Evolutionary conservation across 176 grass and related monocot genomes (phyloP), one percentile per base, ranked within the genome.

Genomic region (Eragrostis nindensis): DNA sequence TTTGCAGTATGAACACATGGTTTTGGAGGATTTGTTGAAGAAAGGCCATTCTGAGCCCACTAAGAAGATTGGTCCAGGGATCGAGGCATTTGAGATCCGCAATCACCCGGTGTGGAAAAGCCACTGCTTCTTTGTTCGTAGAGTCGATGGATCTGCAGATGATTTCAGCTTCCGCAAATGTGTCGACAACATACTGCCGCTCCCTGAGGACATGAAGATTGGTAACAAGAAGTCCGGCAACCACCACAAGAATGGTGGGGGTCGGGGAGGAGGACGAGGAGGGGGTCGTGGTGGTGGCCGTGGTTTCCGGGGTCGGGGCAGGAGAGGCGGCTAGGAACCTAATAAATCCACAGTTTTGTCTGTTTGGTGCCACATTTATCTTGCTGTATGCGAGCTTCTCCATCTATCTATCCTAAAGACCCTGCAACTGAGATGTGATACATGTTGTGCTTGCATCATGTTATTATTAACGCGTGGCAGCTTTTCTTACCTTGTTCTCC

Each of bases 151-250:
- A 16, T 88, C 93, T 0, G 7, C 60, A 0, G 97, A 99, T 12
- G 97, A 99, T 45, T 99, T 99, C 69, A 99, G 97, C 86, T 99
- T 99, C 82, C 92, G 97, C 55, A 99, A 99, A 75, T 99, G 97
- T 40, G 91, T 99, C 0, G 87, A 99, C 74, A 86, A 74, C 19
- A 92, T 96, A 70, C 89, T 99, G 42, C 93, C 97, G 45, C 85
- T 96, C 76, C 97, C 97, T 5, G 92, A 95, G 50, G 60, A 91
- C 60, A 68, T 95, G 83, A 95, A 95, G 88, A 59, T 73, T 41
- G 68, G 80, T 36, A 72, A 66, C 46, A 87, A 90, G 15, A 86
- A 86, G 78, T 69, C 71, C 6, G 42, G 77, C 1, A 83, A 77
- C 48, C 74, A 86, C 82, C 63, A 80, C 5, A 90, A 72, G 61